A percentile compares a stretch with the other conserved stretches of the same genome.
Conservation (phyloP, 2,329 filamentous ascomycete species). For the Neonectria neomacrospora region DNA sequence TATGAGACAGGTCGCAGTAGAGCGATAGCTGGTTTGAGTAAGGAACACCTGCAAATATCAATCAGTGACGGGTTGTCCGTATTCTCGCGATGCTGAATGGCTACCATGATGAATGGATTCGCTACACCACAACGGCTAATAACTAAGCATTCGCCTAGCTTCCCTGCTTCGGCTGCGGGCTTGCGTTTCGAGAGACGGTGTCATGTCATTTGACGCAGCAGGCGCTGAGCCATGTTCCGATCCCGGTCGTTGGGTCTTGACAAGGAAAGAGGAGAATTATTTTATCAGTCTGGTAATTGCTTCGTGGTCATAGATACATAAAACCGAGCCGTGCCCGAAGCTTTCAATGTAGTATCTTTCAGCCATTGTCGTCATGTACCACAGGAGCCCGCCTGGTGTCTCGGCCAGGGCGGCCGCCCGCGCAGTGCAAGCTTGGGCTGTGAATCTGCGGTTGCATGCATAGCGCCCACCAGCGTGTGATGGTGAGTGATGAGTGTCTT, state of each 20-base stretch:
- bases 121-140: neutral
- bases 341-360: conserved; percentile 10
- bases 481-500: neutral
- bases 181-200: neutral
- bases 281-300: too few species aligned
- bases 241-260: neutral
- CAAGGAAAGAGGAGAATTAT: neutral
- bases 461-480: neutral
- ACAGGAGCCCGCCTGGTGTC: neutral
- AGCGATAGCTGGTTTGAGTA: neutral
- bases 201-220: neutral
- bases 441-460: conserved; percentile 16
- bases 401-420: conserved; percentile 18
- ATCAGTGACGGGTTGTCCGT: neutral
- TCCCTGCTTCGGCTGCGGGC: conserved; percentile 1
- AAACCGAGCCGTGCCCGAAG: neutral
- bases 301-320: too few species aligned
- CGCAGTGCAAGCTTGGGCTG: neutral
- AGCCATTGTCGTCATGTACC: conserved; percentile 24
- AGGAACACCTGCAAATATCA: neutral
- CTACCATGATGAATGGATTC: neutral
- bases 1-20: conserved; percentile 7
- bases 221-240: neutral
- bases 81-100: neutral
- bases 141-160: neutral